These are phyloP conservation scores for Yamadazyma sp. DNA, from an alignment of 1,139 yeast species.

Conservation along the genomic window DNA sequence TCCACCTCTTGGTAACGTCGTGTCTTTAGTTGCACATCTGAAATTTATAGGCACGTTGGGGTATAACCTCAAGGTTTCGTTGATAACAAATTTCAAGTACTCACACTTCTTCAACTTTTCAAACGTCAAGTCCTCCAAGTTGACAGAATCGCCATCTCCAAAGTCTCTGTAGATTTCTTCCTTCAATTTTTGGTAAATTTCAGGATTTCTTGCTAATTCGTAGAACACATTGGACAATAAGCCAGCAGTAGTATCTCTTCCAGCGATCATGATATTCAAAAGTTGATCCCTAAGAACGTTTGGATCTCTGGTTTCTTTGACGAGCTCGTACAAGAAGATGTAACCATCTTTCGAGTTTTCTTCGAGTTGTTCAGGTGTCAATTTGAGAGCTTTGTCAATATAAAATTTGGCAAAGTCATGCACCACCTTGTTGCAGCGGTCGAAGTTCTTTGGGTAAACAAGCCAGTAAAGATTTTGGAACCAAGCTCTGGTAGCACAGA, in stretches of 20 bases:
- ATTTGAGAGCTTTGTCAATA: constrained; percentile 22
- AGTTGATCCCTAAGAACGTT: constrained; percentile 44
- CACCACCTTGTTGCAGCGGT: constrained; percentile 20
- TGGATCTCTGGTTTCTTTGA: constrained; percentile 44
- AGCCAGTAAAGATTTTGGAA: constrained; percentile 29
- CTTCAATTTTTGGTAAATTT: constrained; percentile 32
- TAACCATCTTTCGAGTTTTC: constrained; percentile 22
- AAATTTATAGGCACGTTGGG: constrained; percentile 53
- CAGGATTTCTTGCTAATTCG: constrained; percentile 40
- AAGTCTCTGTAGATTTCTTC: constrained; percentile 27
- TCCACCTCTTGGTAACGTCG: constrained; percentile 52
- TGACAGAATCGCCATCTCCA: constrained; percentile 22
- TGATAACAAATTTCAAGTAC: constrained; percentile 46
- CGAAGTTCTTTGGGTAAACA: constrained; percentile 27
- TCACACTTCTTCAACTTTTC: constrained; percentile 48
- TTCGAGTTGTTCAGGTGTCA: constrained; percentile 26
- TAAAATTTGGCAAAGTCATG: constrained; percentile 26
- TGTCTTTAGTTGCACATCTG: constrained; percentile 39
- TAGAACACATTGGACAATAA: constrained; percentile 42
- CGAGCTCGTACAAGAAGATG: constrained; percentile 44
- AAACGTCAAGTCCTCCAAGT: constrained; percentile 44
- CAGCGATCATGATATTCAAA: constrained; percentile 47
- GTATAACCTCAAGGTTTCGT: constrained; percentile 49
- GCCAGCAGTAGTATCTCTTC: constrained; percentile 54
- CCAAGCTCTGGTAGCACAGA: constrained; percentile 29